Percentiles rank a stretch among this genome's conserved stretches.
phyloP scores from a whole-genome alignment of 306 rosid genomes.

The Benincasa hispida region DNA sequence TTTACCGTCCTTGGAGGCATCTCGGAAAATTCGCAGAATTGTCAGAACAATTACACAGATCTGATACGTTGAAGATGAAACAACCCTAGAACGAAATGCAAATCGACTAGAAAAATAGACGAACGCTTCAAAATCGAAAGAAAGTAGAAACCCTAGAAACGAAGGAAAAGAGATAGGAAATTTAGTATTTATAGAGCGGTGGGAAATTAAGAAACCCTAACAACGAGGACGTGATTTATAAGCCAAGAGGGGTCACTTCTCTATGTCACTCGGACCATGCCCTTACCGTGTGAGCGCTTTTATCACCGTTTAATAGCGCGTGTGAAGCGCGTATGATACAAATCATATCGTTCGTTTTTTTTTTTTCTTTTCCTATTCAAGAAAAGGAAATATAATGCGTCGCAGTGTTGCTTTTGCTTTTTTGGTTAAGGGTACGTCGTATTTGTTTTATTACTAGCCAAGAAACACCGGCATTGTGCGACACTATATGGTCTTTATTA shows the following conservation, averaged over 20 bases:
- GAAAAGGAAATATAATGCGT: no score
- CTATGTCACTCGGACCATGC: not conserved
- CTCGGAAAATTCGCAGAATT: not conserved
- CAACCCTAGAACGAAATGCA: no score
- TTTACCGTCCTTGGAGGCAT: conserved; percentile 91
- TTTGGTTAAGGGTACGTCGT: no score
- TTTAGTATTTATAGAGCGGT: not conserved
- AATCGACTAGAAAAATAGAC: no score
- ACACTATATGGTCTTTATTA: no score
- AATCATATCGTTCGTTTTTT: no score
- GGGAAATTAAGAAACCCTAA: conserved; percentile 7
- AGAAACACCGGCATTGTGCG: no score
- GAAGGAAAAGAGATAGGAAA: not conserved
- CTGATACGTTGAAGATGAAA: not conserved
- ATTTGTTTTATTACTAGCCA: no score
- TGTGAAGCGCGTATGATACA: not conserved
- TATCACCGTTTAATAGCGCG: not conserved
- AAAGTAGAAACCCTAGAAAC: not conserved
- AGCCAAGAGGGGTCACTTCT: not conserved
- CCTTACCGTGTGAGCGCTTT: not conserved
- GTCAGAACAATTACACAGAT: not conserved
- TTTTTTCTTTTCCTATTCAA: no score
- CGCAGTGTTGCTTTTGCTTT: no score
- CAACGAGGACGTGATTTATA: not conserved
- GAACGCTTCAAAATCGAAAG: not conserved